Base-by-base conservation (phyloP, 2,329 filamentous ascomycete genomes). In the Sporothrix schenckii region DNA sequence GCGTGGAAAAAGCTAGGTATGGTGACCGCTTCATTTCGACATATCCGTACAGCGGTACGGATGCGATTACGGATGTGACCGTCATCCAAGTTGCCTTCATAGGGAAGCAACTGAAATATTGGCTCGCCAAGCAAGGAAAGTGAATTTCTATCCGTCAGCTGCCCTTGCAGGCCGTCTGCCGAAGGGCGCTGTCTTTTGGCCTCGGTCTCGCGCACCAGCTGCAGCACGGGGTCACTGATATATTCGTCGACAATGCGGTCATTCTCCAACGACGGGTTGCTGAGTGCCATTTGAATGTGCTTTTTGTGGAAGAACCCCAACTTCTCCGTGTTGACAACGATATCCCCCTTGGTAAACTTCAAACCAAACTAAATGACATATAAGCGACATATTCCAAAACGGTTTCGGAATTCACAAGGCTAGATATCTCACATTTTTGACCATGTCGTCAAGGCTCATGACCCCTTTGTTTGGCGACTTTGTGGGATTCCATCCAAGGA, bases 261-360 rank as follows among this genome's bases (percentile, higher is more conserved):
- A n/a, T 72, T 54, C 11, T n/a, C 27, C 27, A 72, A 53, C 2
- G 69, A 68, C 1, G 72, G 67, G 19, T 71, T 54, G 10, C 73
- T 47, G 10, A 75, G 69, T 1, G 76, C 73, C 3, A 68, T 71
- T 2, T 70, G 70, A 13, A 76, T 71, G 70, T 79, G 78, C 34
- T 75, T 74, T n/a, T 74, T 74, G 56, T 97, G 92, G 65, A 98
- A 86, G 78, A 89, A 92, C 75, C 88, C 86, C 19, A 98, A 85
- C 77, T 98, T 99, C 65, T 89, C 88, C 66, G 90, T 86, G 24
- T 91, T 89, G 21, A 97, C 92, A 16, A 91, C 90, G 7, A 94
- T 92, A 78, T 97, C 94, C 11, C 94, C 94, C 75, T 91, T 92
- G 3, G 93, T 98, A 80, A 97, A 96, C 77, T 93, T 93, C 74